phyloP scores from a whole-genome alignment of 2,329 filamentous ascomycete species.

The Purpureocillium takamizusanense region DNA sequence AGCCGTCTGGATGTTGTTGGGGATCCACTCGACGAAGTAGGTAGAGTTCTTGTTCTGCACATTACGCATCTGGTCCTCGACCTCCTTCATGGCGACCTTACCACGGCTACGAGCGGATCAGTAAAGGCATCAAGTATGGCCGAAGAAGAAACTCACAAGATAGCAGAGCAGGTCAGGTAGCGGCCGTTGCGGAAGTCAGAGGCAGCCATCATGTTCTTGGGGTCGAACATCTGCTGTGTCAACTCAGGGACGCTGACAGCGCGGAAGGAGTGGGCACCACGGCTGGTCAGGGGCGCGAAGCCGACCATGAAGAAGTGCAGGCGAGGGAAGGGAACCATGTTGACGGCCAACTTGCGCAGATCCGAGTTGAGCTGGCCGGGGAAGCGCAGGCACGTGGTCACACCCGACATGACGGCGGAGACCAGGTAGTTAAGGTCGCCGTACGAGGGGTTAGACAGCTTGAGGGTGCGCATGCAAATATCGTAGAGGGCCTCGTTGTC shows the following conservation, averaged over 20 bases:
- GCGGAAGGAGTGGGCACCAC: slow-evolving; percentile 82
- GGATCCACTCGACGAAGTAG: slow-evolving; percentile 99
- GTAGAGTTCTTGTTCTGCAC: slow-evolving; percentile 99
- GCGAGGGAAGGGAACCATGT: slow-evolving; percentile 99
- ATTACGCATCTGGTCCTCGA: slow-evolving; percentile 99
- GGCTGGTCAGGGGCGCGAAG: slow-evolving; percentile 94
- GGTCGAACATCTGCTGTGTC: slow-evolving; percentile 99
- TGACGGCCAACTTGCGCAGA: slow-evolving; percentile 97
- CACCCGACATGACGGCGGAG: slow-evolving; percentile 98
- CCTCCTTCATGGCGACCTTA: slow-evolving; percentile 99
- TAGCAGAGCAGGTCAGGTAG: slow-evolving; percentile 98
- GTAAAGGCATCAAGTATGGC: neutral
- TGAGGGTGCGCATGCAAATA: slow-evolving; percentile 99
- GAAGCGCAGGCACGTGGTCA: slow-evolving; percentile 98
- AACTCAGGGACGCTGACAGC: slow-evolving; percentile 95
- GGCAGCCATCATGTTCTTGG: slow-evolving; percentile 99
- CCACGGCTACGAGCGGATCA: slow-evolving; percentile 57
- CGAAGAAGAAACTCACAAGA: slow-evolving; percentile 60
- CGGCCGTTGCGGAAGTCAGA: slow-evolving; percentile 99
- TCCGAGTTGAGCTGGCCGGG: slow-evolving; percentile 99
- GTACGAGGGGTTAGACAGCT: slow-evolving; percentile 97
- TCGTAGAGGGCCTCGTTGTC: slow-evolving; percentile 99
- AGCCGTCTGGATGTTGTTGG: slow-evolving; percentile 99
- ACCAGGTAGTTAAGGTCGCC: slow-evolving; percentile 99
- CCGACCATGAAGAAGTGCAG: slow-evolving; percentile 99